A percentile compares a stretch with the other conserved stretches of the same genome.
phyloP scores from a whole-genome alignment of 352 stramenopile genomes.

The Pythium brassicae region DNA sequence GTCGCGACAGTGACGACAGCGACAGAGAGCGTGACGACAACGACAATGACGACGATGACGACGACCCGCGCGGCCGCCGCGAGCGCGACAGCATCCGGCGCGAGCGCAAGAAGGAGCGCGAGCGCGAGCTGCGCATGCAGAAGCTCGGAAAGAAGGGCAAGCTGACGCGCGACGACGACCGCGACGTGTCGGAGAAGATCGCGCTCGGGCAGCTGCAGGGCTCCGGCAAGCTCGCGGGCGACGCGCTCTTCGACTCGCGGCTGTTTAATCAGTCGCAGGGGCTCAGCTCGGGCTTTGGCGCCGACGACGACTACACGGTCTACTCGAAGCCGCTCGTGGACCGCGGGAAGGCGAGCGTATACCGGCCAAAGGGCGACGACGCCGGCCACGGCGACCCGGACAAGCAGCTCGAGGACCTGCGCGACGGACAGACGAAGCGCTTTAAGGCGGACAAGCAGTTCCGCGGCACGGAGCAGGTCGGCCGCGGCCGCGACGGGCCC shows the following conservation, averaged over 20 bases:
- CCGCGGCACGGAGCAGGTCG: constrained; percentile 71
- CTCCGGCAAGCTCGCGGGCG: constrained; percentile 68
- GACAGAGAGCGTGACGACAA: constrained; percentile 14
- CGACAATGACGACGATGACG: constrained; percentile 49
- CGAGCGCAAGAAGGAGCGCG: constrained; percentile 94
- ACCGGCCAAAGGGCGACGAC: constrained; percentile 86
- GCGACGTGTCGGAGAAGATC: constrained; percentile 99
- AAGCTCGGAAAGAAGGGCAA: constrained; percentile 90
- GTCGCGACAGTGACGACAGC: constrained; percentile 11
- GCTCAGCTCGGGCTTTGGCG: constrained; percentile 94
- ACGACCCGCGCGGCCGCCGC: constrained; percentile 21
- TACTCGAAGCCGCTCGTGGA: constrained; percentile 98
- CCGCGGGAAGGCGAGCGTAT: constrained; percentile 85
- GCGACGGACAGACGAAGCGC: constrained; percentile 61
- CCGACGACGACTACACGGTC: constrained; percentile 98
- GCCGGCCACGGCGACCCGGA: constrained; percentile 81
- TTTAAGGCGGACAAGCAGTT: constrained; percentile 91
- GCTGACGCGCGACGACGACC: constrained; percentile 92
- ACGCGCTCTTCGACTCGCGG: constrained; percentile 94
- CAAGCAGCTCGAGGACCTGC: constrained; percentile 92
- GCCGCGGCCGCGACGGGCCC: constrained; percentile 54
- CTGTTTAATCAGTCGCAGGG: constrained; percentile 98
- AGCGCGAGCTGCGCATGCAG: constrained; percentile 94
- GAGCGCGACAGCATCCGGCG: constrained; percentile 84
- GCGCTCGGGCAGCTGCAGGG: constrained; percentile 95